Conservation (phyloP, 768 basidiomycete species). For the Lentinula raphanica region DNA sequence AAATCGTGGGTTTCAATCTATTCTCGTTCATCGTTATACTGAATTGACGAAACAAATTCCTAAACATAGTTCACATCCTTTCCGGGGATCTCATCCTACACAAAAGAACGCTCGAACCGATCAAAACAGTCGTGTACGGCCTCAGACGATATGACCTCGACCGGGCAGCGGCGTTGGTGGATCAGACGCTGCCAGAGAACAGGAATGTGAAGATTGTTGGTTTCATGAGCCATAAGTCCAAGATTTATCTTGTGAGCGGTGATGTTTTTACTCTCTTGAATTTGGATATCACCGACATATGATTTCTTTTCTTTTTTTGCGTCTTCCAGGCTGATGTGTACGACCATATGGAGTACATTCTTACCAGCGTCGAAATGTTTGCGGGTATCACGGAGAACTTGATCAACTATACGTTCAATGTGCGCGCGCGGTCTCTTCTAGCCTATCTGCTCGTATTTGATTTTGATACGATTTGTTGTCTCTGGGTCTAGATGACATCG, state of each 20-base stretch:
- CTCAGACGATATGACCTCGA: constrained; percentile 62
- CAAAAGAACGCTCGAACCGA: constrained; percentile 65
- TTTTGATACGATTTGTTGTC: no score
- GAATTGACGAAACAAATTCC: not conserved
- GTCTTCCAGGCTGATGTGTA: constrained; percentile 56
- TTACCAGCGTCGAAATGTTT: constrained; percentile 71
- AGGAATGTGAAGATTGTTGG: constrained; percentile 34
- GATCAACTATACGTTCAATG: constrained; percentile 73
- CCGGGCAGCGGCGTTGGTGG: constrained; percentile 46
- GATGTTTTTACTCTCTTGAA: not conserved
- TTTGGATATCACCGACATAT: no score
- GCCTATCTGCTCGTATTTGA: no score
- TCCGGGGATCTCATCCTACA: constrained; percentile 68
- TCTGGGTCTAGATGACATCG: constrained; percentile 55
- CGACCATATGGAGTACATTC: constrained; percentile 72
- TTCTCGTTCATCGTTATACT: not conserved
- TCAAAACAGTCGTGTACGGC: constrained; percentile 61
- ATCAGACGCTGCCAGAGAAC: constrained; percentile 18
- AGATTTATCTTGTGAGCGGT: constrained; percentile 55
- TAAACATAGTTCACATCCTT: constrained; percentile 56
- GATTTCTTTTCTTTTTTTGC: not conserved
- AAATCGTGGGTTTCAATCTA: constrained; percentile 35
- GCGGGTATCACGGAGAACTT: constrained; percentile 64
- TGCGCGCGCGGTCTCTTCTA: constrained; percentile 25
- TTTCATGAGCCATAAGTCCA: constrained; percentile 63